These are phyloP conservation scores for Coniferiporia sulphurascens DNA, from an alignment of 1,284 basidiomycete genomes.

Conservation along the genomic window DNA sequence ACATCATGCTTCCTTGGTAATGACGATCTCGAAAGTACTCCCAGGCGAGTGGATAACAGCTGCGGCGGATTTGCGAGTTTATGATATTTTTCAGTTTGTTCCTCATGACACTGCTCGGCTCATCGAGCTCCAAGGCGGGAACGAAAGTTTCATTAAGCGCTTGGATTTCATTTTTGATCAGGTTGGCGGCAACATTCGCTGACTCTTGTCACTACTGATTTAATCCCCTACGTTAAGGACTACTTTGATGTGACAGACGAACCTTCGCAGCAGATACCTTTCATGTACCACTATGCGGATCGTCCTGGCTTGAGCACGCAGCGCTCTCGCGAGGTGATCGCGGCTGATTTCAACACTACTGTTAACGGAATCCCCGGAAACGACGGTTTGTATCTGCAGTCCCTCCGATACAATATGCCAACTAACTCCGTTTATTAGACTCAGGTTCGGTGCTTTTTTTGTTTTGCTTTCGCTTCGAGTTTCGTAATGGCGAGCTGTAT, in stretches of 20 bases:
- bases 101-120: constrained; percentile 60
- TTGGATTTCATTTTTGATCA: constrained; percentile 53
- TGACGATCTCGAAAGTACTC: constrained; percentile 38
- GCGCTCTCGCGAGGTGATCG: constrained; percentile 48
- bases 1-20: background rate
- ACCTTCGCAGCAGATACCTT: constrained; percentile 58
- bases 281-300: constrained; percentile 63
- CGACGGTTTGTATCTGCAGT: constrained; percentile 38
- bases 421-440: background rate
- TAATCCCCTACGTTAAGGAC: constrained; percentile 26
- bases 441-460: background rate
- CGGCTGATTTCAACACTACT: constrained; percentile 51
- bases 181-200: constrained; percentile 23
- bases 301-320: constrained; percentile 52
- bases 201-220: background rate
- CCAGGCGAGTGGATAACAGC: constrained; percentile 30
- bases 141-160: constrained; percentile 45
- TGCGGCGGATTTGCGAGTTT: background rate
- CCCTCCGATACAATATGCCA: background rate
- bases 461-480: background rate
- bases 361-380: constrained; percentile 54
- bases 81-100: constrained; percentile 38
- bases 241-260: constrained; percentile 56
- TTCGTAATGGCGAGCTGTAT: background rate
- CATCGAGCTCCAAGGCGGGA: constrained; percentile 54